phyloP scores from a whole-genome alignment of 2,329 filamentous ascomycete species.

The Cladophialophora exuberans region DNA sequence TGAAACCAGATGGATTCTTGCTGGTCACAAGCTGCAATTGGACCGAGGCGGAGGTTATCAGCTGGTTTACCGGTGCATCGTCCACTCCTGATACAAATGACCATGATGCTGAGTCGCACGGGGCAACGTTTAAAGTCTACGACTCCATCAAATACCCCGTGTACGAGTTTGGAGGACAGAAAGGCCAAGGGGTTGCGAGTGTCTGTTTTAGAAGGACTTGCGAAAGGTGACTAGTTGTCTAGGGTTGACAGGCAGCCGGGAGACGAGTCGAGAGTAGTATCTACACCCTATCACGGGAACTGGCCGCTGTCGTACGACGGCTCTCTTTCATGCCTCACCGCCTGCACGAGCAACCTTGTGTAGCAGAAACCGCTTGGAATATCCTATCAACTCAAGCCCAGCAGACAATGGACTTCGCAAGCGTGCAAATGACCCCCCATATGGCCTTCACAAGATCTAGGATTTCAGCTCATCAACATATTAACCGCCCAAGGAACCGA shows the following conservation, averaged over 20 bases:
- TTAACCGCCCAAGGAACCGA: constrained; percentile 67
- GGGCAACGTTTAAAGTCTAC: constrained; percentile 58
- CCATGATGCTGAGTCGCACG: not conserved
- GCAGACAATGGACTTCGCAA: no score
- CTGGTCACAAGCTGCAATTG: constrained; percentile 97
- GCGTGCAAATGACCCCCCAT: not conserved
- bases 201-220: constrained; percentile 76
- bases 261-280: no score
- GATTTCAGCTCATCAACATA: constrained; percentile 40
- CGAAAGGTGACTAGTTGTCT: no score
- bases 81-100: no score
- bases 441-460: not conserved
- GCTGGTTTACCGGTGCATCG: constrained; percentile 70
- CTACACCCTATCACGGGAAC: no score
- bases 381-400: no score
- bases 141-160: constrained; percentile 77
- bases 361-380: no score
- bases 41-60: constrained; percentile 83
- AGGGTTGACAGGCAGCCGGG: no score
- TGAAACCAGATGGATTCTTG: constrained; percentile 72
- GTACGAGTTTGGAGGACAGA: constrained; percentile 86
- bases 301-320: no score
- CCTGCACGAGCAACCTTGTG: no score
- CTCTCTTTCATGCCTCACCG: no score
- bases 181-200: constrained; percentile 87